These are phyloP conservation scores for Metarhizium rileyi DNA, from an alignment of 2,329 filamentous ascomycete genomes.

Conservation along the genomic window DNA sequence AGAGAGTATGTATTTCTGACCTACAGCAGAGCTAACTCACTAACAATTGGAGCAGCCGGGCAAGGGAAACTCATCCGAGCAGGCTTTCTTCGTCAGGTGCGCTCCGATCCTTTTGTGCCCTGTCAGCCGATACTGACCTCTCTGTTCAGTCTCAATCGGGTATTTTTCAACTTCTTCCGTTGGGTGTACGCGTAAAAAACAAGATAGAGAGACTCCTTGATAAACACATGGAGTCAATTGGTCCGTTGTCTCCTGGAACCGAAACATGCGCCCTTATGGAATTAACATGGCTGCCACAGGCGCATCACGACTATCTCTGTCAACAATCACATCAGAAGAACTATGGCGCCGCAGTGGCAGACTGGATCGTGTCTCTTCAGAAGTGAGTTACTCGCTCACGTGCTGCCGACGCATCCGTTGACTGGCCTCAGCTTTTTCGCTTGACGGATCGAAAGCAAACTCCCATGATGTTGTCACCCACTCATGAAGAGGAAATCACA, in stretches of 20 bases:
- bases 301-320: constrained; percentile 73
- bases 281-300: constrained; percentile 30
- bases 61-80: constrained; percentile 59
- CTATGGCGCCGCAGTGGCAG: constrained; percentile 81
- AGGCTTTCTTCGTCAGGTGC: constrained; percentile 64
- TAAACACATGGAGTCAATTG: constrained; percentile 72
- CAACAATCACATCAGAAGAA: constrained; percentile 73
- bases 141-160: constrained; percentile 67
- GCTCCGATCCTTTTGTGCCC: constrained; percentile 11
- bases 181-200: constrained; percentile 77
- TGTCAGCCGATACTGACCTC: constrained; percentile 1
- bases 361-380: constrained; percentile 59
- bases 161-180: constrained; percentile 82
- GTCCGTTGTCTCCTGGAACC: constrained; percentile 28
- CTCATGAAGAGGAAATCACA: constrained; percentile 96
- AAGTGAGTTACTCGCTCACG: constrained; percentile 37
- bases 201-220: constrained; percentile 83
- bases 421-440: constrained; percentile 57
- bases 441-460: constrained; percentile 70
- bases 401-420: constrained; percentile 11
- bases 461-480: constrained; percentile 73
- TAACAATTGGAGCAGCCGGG: constrained; percentile 37
- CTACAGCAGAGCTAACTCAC: background rate
- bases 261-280: too few species aligned
- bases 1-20: constrained; percentile 33